Evolutionary conservation across 306 rosid genomes (phyloP).

Genomic region (Glycine soja): DNA sequence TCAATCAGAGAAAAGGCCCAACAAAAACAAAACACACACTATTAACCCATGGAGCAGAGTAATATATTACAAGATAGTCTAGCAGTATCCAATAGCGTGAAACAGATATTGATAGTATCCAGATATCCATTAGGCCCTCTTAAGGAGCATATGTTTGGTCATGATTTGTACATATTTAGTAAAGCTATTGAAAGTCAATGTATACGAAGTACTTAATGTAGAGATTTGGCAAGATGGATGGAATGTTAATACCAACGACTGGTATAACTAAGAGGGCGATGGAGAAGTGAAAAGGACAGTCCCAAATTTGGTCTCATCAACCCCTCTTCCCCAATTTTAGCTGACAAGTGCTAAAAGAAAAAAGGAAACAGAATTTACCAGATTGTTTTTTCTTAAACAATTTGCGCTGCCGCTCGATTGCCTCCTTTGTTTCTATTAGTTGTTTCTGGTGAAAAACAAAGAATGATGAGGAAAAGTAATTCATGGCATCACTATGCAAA

Average conservation of each 20-base stretch:
- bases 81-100: slow-evolving; percentile 28
- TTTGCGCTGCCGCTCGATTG: slow-evolving; percentile 92
- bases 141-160: slow-evolving; percentile 23
- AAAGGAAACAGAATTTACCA: slow-evolving; percentile 58
- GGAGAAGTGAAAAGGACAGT: neutral
- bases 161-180: slow-evolving; percentile 16
- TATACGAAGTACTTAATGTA: neutral
- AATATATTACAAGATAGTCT: slow-evolving; percentile 27
- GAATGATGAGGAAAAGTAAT: slow-evolving; percentile 29
- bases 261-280: slow-evolving; percentile 32
- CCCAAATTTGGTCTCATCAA: slow-evolving; percentile 15
- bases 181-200: slow-evolving; percentile 16
- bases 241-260: slow-evolving; percentile 12
- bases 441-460: slow-evolving; percentile 63
- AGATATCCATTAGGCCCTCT: slow-evolving; percentile 14
- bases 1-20: slow-evolving; percentile 38
- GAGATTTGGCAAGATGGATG: slow-evolving; percentile 1
- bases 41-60: slow-evolving; percentile 32
- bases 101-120: slow-evolving; percentile 29
- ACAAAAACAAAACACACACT: slow-evolving; percentile 23
- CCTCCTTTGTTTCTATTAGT: slow-evolving; percentile 87
- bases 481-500: slow-evolving; percentile 21
- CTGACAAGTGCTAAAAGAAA: slow-evolving; percentile 32
- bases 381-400: slow-evolving; percentile 86
- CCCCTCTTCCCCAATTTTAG: slow-evolving; percentile 7